Evolutionary conservation across 2,329 filamentous ascomycete species (phyloP).

Genomic region (Coniella lustricola): DNA sequence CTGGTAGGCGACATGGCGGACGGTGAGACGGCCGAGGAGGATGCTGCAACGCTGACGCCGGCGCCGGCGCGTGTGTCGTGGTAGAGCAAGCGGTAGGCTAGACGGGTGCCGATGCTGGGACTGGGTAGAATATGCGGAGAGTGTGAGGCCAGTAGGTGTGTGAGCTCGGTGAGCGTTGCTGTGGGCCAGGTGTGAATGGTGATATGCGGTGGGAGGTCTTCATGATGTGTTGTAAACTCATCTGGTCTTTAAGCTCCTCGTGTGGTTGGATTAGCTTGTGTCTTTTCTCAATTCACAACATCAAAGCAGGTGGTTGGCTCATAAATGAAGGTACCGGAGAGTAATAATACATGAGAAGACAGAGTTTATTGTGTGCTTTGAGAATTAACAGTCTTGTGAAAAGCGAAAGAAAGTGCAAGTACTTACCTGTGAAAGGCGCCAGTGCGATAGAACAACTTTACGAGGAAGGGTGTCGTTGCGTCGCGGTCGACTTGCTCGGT

Average conservation of each 20-base stretch:
- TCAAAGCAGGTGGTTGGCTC: no score
- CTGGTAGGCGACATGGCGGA: constrained; percentile 23
- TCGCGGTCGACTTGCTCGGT: constrained; percentile 52
- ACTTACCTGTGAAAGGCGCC: constrained; percentile 63
- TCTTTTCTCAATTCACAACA: no score
- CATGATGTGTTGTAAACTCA: constrained; percentile 53
- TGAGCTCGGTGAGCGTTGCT: constrained; percentile 75
- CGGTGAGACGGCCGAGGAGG: not conserved
- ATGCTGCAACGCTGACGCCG: not conserved
- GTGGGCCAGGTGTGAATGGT: constrained; percentile 81
- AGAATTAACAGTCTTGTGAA: not conserved
- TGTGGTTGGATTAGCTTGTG: not conserved
- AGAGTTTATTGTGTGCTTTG: not conserved
- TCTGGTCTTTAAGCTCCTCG: constrained; percentile 47
- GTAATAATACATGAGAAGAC: no score
- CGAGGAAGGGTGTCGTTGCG: constrained; percentile 69
- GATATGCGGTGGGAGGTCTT: constrained; percentile 58
- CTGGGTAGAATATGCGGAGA: constrained; percentile 59
- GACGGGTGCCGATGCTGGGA: constrained; percentile 70
- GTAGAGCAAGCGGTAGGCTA: constrained; percentile 83
- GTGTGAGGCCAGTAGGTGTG: constrained; percentile 64
- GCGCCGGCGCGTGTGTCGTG: constrained; percentile 52
- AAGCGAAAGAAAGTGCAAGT: no score
- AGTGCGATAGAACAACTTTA: constrained; percentile 77
- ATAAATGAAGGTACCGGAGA: no score